phyloP scores from a whole-genome alignment of 352 stramenopile species.

The Globisporangium takayamanum region DNA sequence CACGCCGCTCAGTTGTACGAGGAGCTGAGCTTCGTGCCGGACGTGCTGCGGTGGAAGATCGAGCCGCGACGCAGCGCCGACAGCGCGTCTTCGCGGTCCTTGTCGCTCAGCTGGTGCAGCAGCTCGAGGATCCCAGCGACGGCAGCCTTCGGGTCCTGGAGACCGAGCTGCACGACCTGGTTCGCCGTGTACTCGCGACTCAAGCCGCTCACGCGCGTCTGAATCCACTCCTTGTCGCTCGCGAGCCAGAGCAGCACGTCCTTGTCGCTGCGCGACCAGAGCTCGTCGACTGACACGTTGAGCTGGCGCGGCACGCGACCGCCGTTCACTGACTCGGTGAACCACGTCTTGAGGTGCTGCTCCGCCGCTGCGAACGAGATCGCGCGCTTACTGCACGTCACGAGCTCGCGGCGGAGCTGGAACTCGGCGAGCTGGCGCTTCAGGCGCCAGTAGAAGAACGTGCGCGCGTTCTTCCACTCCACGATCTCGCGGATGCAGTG shows the following conservation, averaged over 20 bases:
- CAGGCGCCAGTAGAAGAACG: slow-evolving; percentile 99
- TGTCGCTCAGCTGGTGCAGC: slow-evolving; percentile 74
- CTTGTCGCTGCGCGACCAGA: slow-evolving; percentile 67
- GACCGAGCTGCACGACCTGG: slow-evolving; percentile 72
- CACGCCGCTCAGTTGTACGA: slow-evolving; percentile 7
- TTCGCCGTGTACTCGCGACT: slow-evolving; percentile 61
- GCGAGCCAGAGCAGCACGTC: slow-evolving; percentile 76
- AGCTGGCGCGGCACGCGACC: slow-evolving; percentile 55
- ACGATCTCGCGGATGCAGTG: slow-evolving; percentile 97
- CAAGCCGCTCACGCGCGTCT: slow-evolving; percentile 45
- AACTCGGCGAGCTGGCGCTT: slow-evolving; percentile 97
- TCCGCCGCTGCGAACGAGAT: slow-evolving; percentile 49
- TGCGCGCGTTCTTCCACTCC: slow-evolving; percentile 91
- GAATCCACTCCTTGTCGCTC: slow-evolving; percentile 76
- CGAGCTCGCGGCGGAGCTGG: slow-evolving; percentile 69
- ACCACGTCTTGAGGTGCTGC: slow-evolving; percentile 71
- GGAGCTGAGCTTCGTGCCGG: slow-evolving; percentile 31
- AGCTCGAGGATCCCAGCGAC: slow-evolving; percentile 81
- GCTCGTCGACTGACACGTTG: slow-evolving; percentile 56
- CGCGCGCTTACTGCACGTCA: slow-evolving; percentile 24
- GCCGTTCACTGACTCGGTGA: slow-evolving; percentile 74
- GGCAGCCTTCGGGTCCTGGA: slow-evolving; percentile 76
- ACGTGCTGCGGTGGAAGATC: slow-evolving; percentile 80
- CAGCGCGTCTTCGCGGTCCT: slow-evolving; percentile 82
- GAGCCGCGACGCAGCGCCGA: slow-evolving; percentile 71